Evolutionary conservation across 2,329 filamentous ascomycete genomes (phyloP).

Genomic region (Colletotrichum orchidophilum): DNA sequence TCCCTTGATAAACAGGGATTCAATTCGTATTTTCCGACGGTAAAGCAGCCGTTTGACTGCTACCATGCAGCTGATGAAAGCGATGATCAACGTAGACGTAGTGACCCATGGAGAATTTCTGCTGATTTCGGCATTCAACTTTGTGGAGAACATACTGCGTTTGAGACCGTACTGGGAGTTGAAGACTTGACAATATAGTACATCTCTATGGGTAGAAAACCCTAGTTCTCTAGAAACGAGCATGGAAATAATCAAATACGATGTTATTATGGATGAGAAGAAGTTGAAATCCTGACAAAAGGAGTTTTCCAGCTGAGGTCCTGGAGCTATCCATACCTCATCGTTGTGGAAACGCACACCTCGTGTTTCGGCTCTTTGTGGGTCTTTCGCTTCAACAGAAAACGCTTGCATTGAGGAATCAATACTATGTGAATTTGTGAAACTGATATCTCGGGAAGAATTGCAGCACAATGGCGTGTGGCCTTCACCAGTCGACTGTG

Average conservation of each 20-base stretch:
- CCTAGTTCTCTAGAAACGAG: not conserved
- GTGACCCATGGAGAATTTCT: not conserved
- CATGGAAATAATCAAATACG: not conserved
- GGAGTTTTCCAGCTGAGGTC: not conserved
- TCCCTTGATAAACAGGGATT: slow-evolving; percentile 3
- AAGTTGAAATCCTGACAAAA: not conserved
- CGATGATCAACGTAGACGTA: not conserved
- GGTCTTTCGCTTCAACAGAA: not conserved
- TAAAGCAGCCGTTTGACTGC: slow-evolving; percentile 3
- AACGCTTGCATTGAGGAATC: not conserved
- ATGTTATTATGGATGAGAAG: not conserved
- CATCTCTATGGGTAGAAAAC: not conserved
- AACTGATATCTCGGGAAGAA: not conserved
- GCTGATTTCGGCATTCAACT: no score
- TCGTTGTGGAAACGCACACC: not conserved
- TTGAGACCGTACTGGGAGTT: not conserved
- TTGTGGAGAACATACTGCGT: not conserved
- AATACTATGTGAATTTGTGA: not conserved
- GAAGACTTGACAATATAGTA: no score
- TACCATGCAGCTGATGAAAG: not conserved
- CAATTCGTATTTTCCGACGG: not conserved
- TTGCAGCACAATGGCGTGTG: no score
- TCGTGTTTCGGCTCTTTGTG: slow-evolving; percentile 1
- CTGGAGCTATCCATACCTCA: not conserved
- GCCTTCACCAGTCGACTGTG: no score